phyloP scores from a whole-genome alignment of 768 basidiomycete species.

The Mycena galericulata region DNA sequence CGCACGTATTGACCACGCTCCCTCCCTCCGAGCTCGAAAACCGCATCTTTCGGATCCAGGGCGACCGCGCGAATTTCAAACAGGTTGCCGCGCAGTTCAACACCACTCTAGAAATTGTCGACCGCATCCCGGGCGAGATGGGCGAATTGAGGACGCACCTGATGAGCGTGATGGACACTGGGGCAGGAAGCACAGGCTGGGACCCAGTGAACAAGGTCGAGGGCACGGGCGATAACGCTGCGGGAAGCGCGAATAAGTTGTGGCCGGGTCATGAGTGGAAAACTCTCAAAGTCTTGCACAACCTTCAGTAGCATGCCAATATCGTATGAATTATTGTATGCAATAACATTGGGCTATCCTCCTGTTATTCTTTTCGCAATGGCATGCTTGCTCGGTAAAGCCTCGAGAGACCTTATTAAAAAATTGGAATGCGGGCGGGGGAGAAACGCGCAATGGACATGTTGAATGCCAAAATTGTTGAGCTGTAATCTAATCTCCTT shows the following conservation, averaged over 20 bases:
- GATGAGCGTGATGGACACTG: neutral
- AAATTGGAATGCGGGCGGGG: no score
- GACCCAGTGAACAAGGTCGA: neutral
- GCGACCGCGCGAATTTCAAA: neutral
- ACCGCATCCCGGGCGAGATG: neutral
- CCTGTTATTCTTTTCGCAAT: no score
- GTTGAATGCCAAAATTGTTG: no score
- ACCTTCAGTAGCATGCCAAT: no score
- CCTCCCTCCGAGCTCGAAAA: neutral
- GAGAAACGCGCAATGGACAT: no score
- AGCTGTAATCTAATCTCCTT: no score
- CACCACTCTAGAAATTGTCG: neutral
- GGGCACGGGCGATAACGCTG: neutral
- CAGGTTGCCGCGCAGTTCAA: neutral
- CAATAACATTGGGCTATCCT: no score
- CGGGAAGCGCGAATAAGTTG: neutral
- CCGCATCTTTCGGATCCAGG: neutral
- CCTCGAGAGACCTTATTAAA: no score
- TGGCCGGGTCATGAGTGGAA: neutral
- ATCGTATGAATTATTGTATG: no score
- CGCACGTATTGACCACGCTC: neutral
- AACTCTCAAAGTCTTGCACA: neutral
- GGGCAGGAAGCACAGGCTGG: neutral
- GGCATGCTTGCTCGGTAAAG: no score
- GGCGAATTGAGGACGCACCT: neutral